These are phyloP conservation scores for Tolypocladium ovalisporum DNA, from an alignment of 2,329 filamentous ascomycete genomes.

Conservation along the genomic window DNA sequence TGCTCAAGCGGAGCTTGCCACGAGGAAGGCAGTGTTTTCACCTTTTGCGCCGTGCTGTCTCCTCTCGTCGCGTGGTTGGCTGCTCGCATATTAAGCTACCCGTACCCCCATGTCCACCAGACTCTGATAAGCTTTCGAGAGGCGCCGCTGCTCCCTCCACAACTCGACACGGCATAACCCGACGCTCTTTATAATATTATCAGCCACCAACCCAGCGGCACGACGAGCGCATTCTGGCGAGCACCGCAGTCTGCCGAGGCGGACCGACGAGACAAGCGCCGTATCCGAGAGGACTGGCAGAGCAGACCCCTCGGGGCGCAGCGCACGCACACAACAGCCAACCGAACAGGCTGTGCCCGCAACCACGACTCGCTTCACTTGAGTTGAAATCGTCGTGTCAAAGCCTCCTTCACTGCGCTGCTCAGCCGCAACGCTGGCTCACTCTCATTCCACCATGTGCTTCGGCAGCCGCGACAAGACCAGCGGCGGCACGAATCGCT, in stretches of 20 bases:
- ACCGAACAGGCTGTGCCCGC: neutral
- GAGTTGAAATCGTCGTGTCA: neutral
- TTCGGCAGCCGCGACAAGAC: slow-evolving; percentile 46
- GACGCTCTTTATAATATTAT: neutral
- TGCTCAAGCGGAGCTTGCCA: neutral
- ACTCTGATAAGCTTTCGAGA: neutral
- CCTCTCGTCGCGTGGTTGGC: neutral
- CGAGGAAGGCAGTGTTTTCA: neutral
- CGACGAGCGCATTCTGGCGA: neutral
- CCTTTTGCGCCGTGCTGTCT: neutral
- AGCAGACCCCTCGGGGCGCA: neutral
- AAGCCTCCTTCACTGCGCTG: neutral
- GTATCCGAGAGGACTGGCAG: neutral
- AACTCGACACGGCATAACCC: neutral
- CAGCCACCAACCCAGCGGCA: neutral
- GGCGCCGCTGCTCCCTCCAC: neutral
- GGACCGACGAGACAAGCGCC: neutral
- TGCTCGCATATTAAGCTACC: neutral
- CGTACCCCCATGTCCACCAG: neutral
- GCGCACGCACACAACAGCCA: neutral
- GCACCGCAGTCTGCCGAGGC: neutral
- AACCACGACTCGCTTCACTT: neutral
- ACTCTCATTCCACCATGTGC: slow-evolving; percentile 37
- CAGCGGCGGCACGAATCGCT: slow-evolving; percentile 40
- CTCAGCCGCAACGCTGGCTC: neutral